A percentile compares a stretch with the other conserved stretches of the same genome.
Conservation (phyloP, 305 asterid species). For the Lippia alba region DNA sequence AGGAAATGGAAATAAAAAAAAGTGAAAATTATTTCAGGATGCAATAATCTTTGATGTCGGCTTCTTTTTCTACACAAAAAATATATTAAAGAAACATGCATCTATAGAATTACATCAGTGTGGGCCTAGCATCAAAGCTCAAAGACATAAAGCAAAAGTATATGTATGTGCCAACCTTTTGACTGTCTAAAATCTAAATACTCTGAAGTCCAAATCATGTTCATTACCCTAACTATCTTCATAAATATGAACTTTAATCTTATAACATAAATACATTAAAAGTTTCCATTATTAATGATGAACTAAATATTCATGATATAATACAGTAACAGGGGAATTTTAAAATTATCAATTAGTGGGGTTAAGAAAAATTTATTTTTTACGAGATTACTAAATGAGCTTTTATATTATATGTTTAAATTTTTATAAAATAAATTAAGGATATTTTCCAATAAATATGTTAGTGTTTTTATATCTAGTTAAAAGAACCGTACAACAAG, state of each 20-base stretch:
- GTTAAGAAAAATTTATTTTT: no score
- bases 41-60: constrained; percentile 33
- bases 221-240: neutral
- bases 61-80: constrained; percentile 27
- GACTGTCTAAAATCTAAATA: neutral
- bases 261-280: neutral
- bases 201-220: neutral
- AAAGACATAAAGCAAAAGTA: neutral
- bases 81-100: constrained; percentile 18
- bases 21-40: constrained; percentile 21
- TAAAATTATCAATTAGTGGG: no score
- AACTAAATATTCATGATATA: neutral
- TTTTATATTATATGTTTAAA: no score
- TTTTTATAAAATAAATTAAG: no score
- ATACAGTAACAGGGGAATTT: no score
- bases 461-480: no score
- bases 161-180: neutral
- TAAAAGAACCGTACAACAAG: no score
- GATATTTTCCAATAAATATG: no score
- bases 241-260: neutral
- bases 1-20: neutral
- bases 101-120: neutral
- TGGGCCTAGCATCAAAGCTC: constrained; percentile 7
- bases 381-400: no score
- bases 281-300: neutral